Conservation (phyloP, 805 yeast species). For the Komagataella pastoris region DNA sequence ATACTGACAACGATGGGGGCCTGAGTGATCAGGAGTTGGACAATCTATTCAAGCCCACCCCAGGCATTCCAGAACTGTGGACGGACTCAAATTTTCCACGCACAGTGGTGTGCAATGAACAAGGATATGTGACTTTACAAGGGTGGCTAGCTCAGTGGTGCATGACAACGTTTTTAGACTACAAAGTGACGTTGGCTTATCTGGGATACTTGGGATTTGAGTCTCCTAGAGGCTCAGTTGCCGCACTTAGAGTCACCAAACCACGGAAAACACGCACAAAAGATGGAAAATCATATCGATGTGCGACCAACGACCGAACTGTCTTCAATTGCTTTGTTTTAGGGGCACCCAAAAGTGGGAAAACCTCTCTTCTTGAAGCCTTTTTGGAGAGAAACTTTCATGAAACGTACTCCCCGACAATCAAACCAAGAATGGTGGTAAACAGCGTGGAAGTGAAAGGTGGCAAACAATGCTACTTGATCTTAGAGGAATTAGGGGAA, state of each 20-base stretch:
- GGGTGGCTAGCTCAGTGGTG: constrained; percentile 99
- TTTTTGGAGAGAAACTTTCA: constrained; percentile 66
- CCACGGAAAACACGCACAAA: constrained; percentile 60
- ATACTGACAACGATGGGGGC: constrained; percentile 95
- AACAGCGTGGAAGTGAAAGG: constrained; percentile 90
- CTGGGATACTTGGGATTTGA: constrained; percentile 87
- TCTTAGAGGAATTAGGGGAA: constrained; percentile 83
- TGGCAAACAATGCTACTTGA: constrained; percentile 89
- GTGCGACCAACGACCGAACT: constrained; percentile 65
- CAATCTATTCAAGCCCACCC: constrained; percentile 73
- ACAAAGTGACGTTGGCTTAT: constrained; percentile 74
- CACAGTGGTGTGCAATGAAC: constrained; percentile 81
- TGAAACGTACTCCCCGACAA: constrained; percentile 67
- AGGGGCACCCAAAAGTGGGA: constrained; percentile 83
- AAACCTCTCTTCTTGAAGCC: constrained; percentile 70
- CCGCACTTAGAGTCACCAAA: constrained; percentile 68
- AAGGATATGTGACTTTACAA: constrained; percentile 81
- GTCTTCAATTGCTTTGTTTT: constrained; percentile 83
- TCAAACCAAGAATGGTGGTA: constrained; percentile 69
- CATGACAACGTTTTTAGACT: constrained; percentile 83
- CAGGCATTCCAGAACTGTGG: constrained; percentile 89
- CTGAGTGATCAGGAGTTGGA: constrained; percentile 59
- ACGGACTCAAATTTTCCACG: constrained; percentile 72
- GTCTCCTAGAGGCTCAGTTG: constrained; percentile 14
- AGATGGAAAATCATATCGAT: constrained; percentile 54